These are phyloP conservation scores for Cladorrhinum samala DNA, from an alignment of 495 filamentous ascomycete genomes.

Conservation along the genomic window DNA sequence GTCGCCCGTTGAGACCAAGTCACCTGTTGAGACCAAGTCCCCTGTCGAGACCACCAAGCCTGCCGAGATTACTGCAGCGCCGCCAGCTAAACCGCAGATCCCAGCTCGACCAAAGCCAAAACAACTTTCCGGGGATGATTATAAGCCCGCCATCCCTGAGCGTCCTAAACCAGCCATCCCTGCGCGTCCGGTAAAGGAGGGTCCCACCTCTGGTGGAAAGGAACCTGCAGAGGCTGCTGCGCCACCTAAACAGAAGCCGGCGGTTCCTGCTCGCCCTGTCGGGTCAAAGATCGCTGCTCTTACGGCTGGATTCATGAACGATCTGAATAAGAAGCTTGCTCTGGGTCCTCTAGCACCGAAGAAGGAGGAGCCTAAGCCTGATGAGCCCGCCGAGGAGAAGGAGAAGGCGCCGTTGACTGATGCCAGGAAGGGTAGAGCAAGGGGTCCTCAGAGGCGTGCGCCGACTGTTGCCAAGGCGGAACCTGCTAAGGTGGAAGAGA, in stretches of 20 bases:
- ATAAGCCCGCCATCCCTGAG: constrained; percentile 39
- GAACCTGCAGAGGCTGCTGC: constrained; percentile 39
- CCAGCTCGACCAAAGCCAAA: constrained; percentile 22
- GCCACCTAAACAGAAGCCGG: constrained; percentile 60
- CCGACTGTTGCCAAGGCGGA: constrained; percentile 28
- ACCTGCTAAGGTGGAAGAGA: constrained; percentile 20
- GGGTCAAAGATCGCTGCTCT: constrained; percentile 86
- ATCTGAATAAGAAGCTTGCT: constrained; percentile 79
- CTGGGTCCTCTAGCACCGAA: constrained; percentile 61
- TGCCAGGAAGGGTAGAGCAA: constrained; percentile 82
- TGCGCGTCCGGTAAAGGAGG: constrained; percentile 56
- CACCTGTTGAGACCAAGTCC: constrained; percentile 14
- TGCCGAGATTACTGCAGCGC: too few species aligned
- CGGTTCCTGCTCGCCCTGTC: constrained; percentile 70
- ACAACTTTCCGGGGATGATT: constrained; percentile 12
- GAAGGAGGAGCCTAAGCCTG: constrained; percentile 56
- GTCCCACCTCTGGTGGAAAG: constrained; percentile 23
- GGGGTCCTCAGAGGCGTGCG: constrained; percentile 74
- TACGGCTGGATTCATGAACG: constrained; percentile 82
- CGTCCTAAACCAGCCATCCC: constrained; percentile 80
- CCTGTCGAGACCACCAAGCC: constrained; percentile 26
- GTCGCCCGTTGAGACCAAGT: constrained; percentile 15
- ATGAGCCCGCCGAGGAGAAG: constrained; percentile 52
- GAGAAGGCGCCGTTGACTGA: constrained; percentile 64
- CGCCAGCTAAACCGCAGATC: too few species aligned